Base-by-base conservation (phyloP, 2,329 filamentous ascomycete genomes). In the Paecilomyces fulvus region DNA sequence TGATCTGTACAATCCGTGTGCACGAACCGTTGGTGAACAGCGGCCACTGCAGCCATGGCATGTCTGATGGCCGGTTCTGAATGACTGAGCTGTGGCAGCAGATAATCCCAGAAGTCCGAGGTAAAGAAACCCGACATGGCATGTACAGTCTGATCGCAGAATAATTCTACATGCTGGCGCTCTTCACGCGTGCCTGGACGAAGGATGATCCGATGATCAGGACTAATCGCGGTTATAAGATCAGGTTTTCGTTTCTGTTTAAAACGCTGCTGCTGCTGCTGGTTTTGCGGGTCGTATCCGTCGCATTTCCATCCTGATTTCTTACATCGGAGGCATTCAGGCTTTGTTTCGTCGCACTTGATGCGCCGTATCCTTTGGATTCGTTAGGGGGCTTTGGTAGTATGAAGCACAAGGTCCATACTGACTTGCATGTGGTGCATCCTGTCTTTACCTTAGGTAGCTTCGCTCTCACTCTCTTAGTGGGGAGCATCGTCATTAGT, bases 31-130 rank as follows among this genome's bases (percentile, higher is more conserved):
- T 78, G 77, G 55, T 81, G 78, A 1, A 79, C 64, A n/a, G 73
- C 73, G 56, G 78, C 78, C 10, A 82, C 72, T 49, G 79, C 78
- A 3, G 80, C 71, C 8, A 80, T 69, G 12, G 79, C 77, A 60
- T 82, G 80, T 2, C 74, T 73, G 21, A 81, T 74, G 5, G 76
- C 73, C 0, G 78, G 75, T 52, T 81, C 75, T 0, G 69, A 67
- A 23, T 75, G 67, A 25, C 75, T 76, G 31, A 79, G 67, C 60
- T 77, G 77, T 17, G 78, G 73, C 0, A 80, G 75, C 9, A 79
- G 63, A 2, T 71, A 69, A 2, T 68, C 58, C 65, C 65, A 67
- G 12, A 65, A 58, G 8, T 62, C 56, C 1, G 63, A 64, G 6
- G 58, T 74, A 33, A 78, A 73, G 58, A 75, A 73, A 1, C 75